A percentile compares a stretch with the other conserved stretches of the same genome.
phyloP scores from a whole-genome alignment of 1,284 basidiomycete genomes.

The Microbotryum silenes-acaulis region DNA sequence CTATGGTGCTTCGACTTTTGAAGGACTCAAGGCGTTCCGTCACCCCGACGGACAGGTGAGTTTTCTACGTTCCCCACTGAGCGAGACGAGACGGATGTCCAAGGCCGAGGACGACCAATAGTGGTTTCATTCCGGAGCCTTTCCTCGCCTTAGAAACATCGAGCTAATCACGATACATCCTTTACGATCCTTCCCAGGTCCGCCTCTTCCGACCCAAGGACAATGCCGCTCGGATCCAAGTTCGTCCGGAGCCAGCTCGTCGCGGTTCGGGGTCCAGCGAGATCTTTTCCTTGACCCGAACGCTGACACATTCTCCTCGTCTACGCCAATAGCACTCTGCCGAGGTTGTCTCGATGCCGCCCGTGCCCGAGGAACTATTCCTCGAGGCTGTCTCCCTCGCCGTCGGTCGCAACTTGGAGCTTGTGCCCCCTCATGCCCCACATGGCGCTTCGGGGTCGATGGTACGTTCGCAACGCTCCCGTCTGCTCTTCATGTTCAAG shows the following conservation, averaged over 20 bases:
- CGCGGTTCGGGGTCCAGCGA: background rate
- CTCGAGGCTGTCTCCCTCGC: constrained; percentile 34
- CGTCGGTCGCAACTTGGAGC: constrained; percentile 40
- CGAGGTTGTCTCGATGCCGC: constrained; percentile 38
- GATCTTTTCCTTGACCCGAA: background rate
- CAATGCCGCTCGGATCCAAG: constrained; percentile 37
- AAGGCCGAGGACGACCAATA: too few relatives aligned
- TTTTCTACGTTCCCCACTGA: too few relatives aligned
- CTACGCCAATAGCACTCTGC: constrained; percentile 31
- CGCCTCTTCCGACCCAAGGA: constrained; percentile 41
- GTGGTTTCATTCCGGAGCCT: too few relatives aligned
- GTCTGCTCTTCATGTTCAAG: background rate
- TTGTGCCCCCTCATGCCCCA: constrained; percentile 38
- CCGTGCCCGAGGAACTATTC: constrained; percentile 35
- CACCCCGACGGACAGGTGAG: constrained; percentile 22
- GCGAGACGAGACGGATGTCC: too few relatives aligned
- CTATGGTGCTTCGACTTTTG: constrained; percentile 37
- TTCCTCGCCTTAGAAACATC: background rate
- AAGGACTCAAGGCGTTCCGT: constrained; percentile 40
- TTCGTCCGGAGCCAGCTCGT: background rate
- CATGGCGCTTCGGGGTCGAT: constrained; percentile 21
- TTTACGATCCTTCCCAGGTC: constrained; percentile 20
- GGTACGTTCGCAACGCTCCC: constrained; percentile 12
- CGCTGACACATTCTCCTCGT: background rate
- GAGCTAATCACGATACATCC: background rate